Evolutionary conservation across 2,329 filamentous ascomycete species (phyloP), one percentile per base, ranked within the genome.

Genomic region (Sporothrix inflata): DNA sequence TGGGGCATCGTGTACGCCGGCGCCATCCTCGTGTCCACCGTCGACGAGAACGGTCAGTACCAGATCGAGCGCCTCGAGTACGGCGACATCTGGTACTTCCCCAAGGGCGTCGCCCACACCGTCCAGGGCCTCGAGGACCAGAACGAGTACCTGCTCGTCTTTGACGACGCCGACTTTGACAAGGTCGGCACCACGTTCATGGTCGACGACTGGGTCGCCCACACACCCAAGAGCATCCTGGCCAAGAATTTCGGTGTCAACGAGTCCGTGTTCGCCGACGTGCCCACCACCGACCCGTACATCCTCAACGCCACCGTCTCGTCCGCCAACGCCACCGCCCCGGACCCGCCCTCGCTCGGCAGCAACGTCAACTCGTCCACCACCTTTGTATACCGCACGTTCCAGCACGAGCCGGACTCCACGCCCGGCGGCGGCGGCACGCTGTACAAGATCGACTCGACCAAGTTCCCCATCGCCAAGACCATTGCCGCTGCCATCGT

Each of bases 221-320:
- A 91, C 77, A 92, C 90, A 0, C 90, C 90, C 0, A 87, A 86
- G 68, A 75, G 78, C 60, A 83, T 92, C 60, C 82, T 92, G 0
- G 89, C 90, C 47, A 91, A 91, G 81, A 92, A 92, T 82, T 92
- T 92, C 75, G 88, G 89, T 27, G 84, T 92, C 24, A 83, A 87
- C 66, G 83, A 85, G 27, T 85, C 85, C 0, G 84, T 90, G 61
- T 92, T 92, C 74, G 83, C 87, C 74, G 84, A 83, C 7, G 81
- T 91, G 27, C 89, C 89, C 24, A 82, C 85, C 1, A 87, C 87
- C 75, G 72, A 73, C 55, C 89, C 89, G 0, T 90, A 91, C 78
- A 91, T 92, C 75, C 77, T 87, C 67, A 88, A 89, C 74, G 86
- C 83, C 42, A 88, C 86, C 0, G 79, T 87, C 67, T 85, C 83